Conservation (phyloP, 2,329 filamentous ascomycete species). For the Penicillium sp. region DNA sequence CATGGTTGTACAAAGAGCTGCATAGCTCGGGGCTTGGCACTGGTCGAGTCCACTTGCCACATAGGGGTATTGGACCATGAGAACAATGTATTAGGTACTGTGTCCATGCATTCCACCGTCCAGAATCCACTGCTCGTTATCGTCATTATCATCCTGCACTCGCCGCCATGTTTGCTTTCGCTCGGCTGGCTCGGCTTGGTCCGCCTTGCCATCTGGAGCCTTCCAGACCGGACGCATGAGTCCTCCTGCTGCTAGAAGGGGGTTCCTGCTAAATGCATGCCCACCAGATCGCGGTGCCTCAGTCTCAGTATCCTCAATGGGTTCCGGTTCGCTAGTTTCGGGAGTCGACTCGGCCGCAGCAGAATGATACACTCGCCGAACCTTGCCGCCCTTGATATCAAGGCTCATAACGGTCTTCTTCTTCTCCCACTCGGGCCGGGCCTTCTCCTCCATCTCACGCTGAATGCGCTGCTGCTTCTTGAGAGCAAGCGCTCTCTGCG, state of each 20-base stretch:
- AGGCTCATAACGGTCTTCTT: slow-evolving; percentile 81
- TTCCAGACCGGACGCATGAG: slow-evolving; percentile 53
- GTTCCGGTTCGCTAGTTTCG: slow-evolving; percentile 22
- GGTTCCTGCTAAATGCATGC: slow-evolving; percentile 49
- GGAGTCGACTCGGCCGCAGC: slow-evolving; percentile 34
- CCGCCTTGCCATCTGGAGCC: slow-evolving; percentile 33
- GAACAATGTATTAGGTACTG: background rate
- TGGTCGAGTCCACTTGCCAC: background rate
- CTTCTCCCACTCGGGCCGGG: slow-evolving; percentile 86
- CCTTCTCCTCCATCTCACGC: slow-evolving; percentile 84
- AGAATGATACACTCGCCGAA: slow-evolving; percentile 61
- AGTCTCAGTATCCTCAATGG: slow-evolving; percentile 11
- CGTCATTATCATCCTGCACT: slow-evolving; percentile 52
- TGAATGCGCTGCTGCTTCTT: slow-evolving; percentile 84
- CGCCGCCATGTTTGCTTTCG: slow-evolving; percentile 50
- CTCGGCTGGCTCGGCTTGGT: slow-evolving; percentile 32
- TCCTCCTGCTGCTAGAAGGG: slow-evolving; percentile 48
- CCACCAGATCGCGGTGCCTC: slow-evolving; percentile 25
- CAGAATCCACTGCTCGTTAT: slow-evolving; percentile 54
- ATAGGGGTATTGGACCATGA: background rate
- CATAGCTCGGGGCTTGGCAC: background rate
- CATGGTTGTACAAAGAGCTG: background rate
- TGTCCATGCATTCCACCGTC: slow-evolving; percentile 49
- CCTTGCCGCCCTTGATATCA: slow-evolving; percentile 76
- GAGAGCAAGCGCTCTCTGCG: slow-evolving; percentile 79